phyloP scores from a whole-genome alignment of 768 basidiomycete genomes.

The Leccinum disarticulatum region DNA sequence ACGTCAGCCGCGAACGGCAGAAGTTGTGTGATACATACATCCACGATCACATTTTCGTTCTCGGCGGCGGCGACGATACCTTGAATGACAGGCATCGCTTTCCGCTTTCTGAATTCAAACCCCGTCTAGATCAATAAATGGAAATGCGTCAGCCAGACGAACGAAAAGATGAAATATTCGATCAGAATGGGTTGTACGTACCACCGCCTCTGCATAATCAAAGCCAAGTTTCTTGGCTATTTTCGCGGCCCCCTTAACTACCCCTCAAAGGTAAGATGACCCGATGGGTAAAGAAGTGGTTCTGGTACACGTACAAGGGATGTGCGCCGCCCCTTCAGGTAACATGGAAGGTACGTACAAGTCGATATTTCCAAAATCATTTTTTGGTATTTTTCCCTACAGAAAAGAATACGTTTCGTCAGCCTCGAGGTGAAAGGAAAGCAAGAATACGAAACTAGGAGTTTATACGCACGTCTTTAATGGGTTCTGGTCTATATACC shows the following conservation, averaged over 20 bases:
- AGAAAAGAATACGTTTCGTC: slow-evolving; percentile 6
- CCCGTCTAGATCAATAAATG: slow-evolving; percentile 59
- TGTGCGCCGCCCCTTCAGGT: slow-evolving; percentile 79
- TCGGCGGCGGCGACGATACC: slow-evolving; percentile 88
- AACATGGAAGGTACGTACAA: slow-evolving; percentile 95
- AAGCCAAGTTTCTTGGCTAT: slow-evolving; percentile 84
- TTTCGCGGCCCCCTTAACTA: slow-evolving; percentile 86
- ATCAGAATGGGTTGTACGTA: slow-evolving; percentile 43
- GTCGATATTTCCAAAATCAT: slow-evolving; percentile 96
- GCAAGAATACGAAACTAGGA: slow-evolving; percentile 4
- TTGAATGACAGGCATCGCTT: slow-evolving; percentile 79
- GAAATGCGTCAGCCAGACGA: neutral
- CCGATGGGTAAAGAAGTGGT: slow-evolving; percentile 14
- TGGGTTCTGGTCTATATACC: slow-evolving; percentile 71
- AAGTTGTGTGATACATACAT: slow-evolving; percentile 48
- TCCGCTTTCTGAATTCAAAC: slow-evolving; percentile 94
- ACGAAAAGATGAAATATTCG: slow-evolving; percentile 7
- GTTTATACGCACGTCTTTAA: slow-evolving; percentile 83
- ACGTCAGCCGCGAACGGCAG: slow-evolving; percentile 8
- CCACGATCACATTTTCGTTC: slow-evolving; percentile 68
- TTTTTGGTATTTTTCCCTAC: slow-evolving; percentile 92
- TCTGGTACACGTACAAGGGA: slow-evolving; percentile 71
- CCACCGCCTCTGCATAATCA: slow-evolving; percentile 94
- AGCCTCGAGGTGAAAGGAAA: neutral
- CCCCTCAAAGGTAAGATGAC: slow-evolving; percentile 4